Percentiles rank a stretch among this genome's conserved stretches.
Evolutionary conservation across 257 asterid genomes (phyloP).

Genomic region (Striga asiatica): DNA sequence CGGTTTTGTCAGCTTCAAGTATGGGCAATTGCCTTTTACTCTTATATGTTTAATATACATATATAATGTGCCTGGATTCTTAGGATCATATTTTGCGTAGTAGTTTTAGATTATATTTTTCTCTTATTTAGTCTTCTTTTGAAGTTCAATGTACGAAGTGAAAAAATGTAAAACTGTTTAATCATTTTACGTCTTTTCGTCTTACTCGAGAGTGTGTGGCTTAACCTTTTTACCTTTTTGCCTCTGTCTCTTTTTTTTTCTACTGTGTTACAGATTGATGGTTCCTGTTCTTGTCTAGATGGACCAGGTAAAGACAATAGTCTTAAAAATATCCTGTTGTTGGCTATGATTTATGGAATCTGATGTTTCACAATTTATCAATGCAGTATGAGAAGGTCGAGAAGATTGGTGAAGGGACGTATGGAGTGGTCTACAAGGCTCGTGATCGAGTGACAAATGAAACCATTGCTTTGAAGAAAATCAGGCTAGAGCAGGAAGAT

Average conservation of each 20-base stretch:
- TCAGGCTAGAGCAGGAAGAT: conserved; percentile 94
- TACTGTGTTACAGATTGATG: background rate
- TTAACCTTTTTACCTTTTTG: too few relatives aligned
- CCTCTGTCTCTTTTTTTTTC: too few relatives aligned
- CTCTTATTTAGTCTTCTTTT: too few relatives aligned
- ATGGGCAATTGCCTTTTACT: too few relatives aligned
- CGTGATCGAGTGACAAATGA: conserved; percentile 78
- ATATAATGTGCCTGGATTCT: too few relatives aligned
- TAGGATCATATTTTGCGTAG: too few relatives aligned
- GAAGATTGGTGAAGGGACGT: conserved; percentile 97
- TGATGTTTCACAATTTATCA: conserved; percentile 15
- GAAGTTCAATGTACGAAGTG: too few relatives aligned
- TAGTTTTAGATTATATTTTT: too few relatives aligned
- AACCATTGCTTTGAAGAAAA: conserved; percentile 91
- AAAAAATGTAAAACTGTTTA: background rate
- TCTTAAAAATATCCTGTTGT: background rate
- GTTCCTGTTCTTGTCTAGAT: conserved; percentile 22
- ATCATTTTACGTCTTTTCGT: too few relatives aligned
- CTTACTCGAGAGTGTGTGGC: too few relatives aligned
- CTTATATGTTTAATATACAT: too few relatives aligned
- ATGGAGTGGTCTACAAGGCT: conserved; percentile 97
- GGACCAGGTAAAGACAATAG: conserved; percentile 69
- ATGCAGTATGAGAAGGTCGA: conserved; percentile 88
- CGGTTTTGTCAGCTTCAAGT: too few relatives aligned
- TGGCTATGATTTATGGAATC: background rate